phyloP scores from a whole-genome alignment of 2,329 filamentous ascomycete species.

The Fusarium chlamydosporum region DNA sequence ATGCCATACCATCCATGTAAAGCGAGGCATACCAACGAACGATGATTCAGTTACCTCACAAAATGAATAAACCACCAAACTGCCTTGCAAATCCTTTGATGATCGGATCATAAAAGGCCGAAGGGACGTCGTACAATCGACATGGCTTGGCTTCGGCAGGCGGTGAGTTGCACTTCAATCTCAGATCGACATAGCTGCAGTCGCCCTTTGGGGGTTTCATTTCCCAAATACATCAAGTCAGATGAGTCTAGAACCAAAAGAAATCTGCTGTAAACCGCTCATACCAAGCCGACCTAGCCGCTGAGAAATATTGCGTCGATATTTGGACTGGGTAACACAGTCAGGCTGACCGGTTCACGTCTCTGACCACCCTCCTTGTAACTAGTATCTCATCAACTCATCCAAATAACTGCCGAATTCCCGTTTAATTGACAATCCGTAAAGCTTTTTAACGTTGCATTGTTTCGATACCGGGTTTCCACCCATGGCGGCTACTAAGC shows the following conservation, averaged over 20 bases:
- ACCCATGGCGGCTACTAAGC: conserved; percentile 46
- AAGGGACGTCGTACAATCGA: not conserved
- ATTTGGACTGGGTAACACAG: not conserved
- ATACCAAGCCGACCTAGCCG: conserved; percentile 42
- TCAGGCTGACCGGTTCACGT: conserved; percentile 1
- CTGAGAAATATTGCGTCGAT: conserved; percentile 28
- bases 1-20: conserved; percentile 10
- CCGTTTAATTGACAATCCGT: conserved; percentile 3
- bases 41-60: conserved; percentile 45
- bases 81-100: conserved; percentile 6
- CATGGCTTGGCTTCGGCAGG: conserved; percentile 24
- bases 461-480: conserved; percentile 17
- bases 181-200: conserved; percentile 33
- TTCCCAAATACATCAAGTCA: conserved; percentile 26
- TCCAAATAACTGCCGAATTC: conserved; percentile 2
- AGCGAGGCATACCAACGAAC: conserved; percentile 22
- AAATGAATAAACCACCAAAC: conserved; percentile 42
- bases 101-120: conserved; percentile 15
- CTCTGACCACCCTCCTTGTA: conserved; percentile 18
- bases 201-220: conserved; percentile 35
- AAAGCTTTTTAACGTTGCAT: conserved; percentile 29
- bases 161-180: conserved; percentile 41
- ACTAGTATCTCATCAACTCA: conserved; percentile 6
- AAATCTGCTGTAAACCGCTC: conserved; percentile 26
- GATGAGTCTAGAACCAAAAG: conserved; percentile 37